Conservation (phyloP, 2,329 filamentous ascomycete species). For the Harringtonia lauricola region DNA sequence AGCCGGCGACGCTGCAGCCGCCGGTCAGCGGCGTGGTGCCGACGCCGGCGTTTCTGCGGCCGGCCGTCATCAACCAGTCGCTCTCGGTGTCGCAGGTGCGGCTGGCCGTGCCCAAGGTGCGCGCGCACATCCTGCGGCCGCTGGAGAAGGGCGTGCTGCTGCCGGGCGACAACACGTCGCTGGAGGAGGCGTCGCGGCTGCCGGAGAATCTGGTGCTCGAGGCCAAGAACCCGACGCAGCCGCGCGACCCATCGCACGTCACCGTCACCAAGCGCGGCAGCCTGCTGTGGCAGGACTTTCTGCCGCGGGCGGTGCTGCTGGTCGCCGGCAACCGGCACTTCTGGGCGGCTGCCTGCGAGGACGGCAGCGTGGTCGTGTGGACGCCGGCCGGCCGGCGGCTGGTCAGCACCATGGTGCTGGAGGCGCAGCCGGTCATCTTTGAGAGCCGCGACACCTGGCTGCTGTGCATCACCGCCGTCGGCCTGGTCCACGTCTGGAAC, state of each 20-base stretch:
- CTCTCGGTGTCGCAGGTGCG: conserved; percentile 75
- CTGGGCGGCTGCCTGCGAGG: conserved; percentile 89
- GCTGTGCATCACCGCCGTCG: conserved; percentile 77
- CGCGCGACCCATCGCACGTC: conserved; percentile 73
- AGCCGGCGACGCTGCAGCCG: conserved; percentile 58
- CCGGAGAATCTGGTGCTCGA: conserved; percentile 72
- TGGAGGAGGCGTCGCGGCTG: conserved; percentile 51
- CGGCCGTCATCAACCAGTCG: conserved; percentile 74
- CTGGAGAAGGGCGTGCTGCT: conserved; percentile 57
- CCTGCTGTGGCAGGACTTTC: conserved; percentile 84
- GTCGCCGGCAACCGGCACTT: conserved; percentile 84
- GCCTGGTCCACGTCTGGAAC: conserved; percentile 91
- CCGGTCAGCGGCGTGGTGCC: conserved; percentile 49
- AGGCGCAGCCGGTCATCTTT: conserved; percentile 87
- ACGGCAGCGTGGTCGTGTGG: conserved; percentile 84
- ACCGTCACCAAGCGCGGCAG: conserved; percentile 71
- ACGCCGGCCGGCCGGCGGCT: conserved; percentile 81
- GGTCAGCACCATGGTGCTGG: conserved; percentile 73
- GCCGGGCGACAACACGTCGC: conserved; percentile 36
- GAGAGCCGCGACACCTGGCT: conserved; percentile 86
- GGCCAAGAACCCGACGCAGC: conserved; percentile 70
- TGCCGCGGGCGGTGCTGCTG: conserved; percentile 78
- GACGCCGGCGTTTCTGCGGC: conserved; percentile 76
- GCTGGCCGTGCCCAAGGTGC: conserved; percentile 76
- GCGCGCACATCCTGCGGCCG: conserved; percentile 71